A percentile compares a stretch with the other conserved stretches of the same genome.
Evolutionary conservation across 1,139 yeast genomes (phyloP).

Genomic region (Kodamaea suecica): DNA sequence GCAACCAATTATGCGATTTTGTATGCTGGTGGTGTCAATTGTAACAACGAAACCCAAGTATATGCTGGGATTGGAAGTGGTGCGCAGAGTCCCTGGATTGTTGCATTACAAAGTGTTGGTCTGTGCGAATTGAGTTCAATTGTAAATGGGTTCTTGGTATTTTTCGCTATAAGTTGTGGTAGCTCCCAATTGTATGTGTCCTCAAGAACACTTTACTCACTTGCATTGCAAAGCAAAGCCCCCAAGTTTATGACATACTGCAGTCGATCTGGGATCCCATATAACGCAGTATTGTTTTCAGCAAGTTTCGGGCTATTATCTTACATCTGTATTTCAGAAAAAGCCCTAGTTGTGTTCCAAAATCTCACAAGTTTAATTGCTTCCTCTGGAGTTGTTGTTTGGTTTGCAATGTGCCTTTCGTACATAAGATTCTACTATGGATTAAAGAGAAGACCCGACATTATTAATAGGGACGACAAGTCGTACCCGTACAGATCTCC

Average conservation of each 20-base stretch:
- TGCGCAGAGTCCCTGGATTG: constrained; percentile 75
- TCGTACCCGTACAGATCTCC: constrained; percentile 78
- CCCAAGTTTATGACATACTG: constrained; percentile 61
- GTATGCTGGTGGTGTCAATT: constrained; percentile 41
- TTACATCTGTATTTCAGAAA: constrained; percentile 54
- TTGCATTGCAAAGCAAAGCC: constrained; percentile 69
- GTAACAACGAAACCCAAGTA: constrained; percentile 29
- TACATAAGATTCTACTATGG: constrained; percentile 72
- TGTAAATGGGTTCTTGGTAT: constrained; percentile 63
- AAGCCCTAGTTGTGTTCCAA: constrained; percentile 64
- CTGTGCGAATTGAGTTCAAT: constrained; percentile 60
- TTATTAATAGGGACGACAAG: constrained; percentile 57
- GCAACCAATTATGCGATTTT: constrained; percentile 31
- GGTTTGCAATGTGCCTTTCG: constrained; percentile 80
- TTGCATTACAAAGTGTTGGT: constrained; percentile 71
- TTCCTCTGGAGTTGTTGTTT: constrained; percentile 68
- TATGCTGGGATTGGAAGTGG: constrained; percentile 57
- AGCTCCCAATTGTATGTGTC: constrained; percentile 76
- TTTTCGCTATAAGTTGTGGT: constrained; percentile 76
- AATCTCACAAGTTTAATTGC: constrained; percentile 63
- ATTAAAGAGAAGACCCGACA: constrained; percentile 61
- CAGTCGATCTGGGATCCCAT: constrained; percentile 68
- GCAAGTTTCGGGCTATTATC: constrained; percentile 60
- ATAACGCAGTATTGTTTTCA: constrained; percentile 61
- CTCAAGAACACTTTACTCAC: constrained; percentile 72